These are phyloP conservation scores for Noccaea caerulescens DNA, from an alignment of 345 rosid species.

Conservation along the genomic window DNA sequence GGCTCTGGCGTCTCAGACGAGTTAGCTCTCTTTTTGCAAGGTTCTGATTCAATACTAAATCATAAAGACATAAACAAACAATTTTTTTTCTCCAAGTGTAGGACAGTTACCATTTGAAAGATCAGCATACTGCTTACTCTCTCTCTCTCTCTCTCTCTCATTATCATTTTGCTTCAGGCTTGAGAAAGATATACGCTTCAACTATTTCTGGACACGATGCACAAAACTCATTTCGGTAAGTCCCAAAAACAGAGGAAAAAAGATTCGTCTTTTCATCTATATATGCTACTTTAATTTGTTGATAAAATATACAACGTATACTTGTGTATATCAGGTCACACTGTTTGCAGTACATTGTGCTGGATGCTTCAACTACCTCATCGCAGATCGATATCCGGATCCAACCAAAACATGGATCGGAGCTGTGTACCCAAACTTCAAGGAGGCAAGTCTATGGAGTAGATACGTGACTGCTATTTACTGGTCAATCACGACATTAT, in stretches of 20 bases:
- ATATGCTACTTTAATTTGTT: conserved; percentile 8
- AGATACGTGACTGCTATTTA: conserved; percentile 83
- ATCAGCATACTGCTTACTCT: conserved; percentile 32
- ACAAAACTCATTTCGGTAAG: conserved; percentile 84
- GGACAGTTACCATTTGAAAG: conserved; percentile 7
- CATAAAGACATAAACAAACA: conserved; percentile 10
- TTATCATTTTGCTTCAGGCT: conserved; percentile 59
- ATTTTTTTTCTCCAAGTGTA: conserved; percentile 15
- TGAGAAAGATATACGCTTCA: conserved; percentile 94
- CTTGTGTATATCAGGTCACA: conserved; percentile 66
- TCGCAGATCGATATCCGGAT: conserved; percentile 85
- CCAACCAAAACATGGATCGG: conserved; percentile 88
- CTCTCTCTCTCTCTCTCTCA: neutral
- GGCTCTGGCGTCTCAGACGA: conserved; percentile 97
- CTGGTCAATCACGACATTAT: conserved; percentile 95
- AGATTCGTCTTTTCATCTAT: conserved; percentile 1
- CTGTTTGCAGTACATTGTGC: conserved; percentile 93
- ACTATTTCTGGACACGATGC: conserved; percentile 97
- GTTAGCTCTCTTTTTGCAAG: conserved; percentile 97
- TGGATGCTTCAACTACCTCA: conserved; percentile 88
- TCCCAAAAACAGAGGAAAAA: conserved; percentile 32
- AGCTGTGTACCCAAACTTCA: conserved; percentile 77
- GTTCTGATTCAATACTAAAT: conserved; percentile 47
- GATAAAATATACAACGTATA: conserved; percentile 3
- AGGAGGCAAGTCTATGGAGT: conserved; percentile 69